Evolutionary conservation across 352 stramenopile genomes (phyloP).

Genomic region (Pythium grandisporangium): DNA sequence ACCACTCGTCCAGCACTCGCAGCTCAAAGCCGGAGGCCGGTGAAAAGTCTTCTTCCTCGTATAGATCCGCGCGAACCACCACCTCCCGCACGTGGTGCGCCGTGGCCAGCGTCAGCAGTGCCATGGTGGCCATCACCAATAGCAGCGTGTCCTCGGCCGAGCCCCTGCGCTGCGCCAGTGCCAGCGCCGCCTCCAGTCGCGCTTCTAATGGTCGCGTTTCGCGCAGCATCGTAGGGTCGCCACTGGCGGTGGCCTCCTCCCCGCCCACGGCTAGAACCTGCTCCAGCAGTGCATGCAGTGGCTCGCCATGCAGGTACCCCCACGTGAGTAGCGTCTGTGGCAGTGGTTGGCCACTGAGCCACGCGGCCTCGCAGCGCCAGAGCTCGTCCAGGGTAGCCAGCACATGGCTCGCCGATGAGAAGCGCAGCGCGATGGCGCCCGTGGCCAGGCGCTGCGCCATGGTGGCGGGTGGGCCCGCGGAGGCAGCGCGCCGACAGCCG

Average conservation of each 20-base stretch:
- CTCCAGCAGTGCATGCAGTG: conserved; percentile 62
- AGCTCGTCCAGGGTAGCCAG: conserved; percentile 70
- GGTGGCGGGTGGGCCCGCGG: conserved; percentile 38
- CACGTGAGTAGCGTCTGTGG: conserved; percentile 86
- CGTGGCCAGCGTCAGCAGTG: conserved; percentile 66
- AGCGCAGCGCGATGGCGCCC: conserved; percentile 35
- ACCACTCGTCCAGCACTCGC: conserved; percentile 27
- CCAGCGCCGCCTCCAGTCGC: conserved; percentile 17
- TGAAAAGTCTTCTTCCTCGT: conserved; percentile 95
- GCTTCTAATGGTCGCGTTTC: too few species aligned
- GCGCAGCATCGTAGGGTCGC: too few species aligned
- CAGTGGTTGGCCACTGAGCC: conserved; percentile 78
- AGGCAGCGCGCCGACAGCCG: conserved; percentile 73
- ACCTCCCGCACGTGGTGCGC: conserved; percentile 70
- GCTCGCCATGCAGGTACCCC: conserved; percentile 79
- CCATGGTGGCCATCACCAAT: conserved; percentile 62
- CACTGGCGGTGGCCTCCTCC: conserved; percentile 12
- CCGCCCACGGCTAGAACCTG: conserved; percentile 10
- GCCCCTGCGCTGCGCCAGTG: conserved; percentile 4
- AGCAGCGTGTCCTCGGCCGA: conserved; percentile 42
- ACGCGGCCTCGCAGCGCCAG: conserved; percentile 68
- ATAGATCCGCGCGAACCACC: conserved; percentile 90
- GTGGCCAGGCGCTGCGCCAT: conserved; percentile 41
- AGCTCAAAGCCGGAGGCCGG: conserved; percentile 59
- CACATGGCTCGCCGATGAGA: conserved; percentile 54